phyloP scores from a whole-genome alignment of 2,329 filamentous ascomycete genomes.

The Aspergillus ruber region DNA sequence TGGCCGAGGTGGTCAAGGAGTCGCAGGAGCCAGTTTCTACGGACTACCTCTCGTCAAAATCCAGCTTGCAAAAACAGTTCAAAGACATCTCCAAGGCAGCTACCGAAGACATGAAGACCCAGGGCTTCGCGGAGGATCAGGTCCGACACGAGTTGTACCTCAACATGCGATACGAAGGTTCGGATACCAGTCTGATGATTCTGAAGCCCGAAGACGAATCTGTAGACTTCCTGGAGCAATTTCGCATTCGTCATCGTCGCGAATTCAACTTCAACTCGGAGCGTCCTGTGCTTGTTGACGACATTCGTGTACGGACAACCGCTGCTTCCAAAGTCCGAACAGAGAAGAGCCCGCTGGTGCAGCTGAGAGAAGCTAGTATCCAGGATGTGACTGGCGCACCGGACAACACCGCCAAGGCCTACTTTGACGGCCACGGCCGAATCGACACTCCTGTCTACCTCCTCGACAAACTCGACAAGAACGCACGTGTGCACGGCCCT shows the following conservation, averaged over 20 bases:
- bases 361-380: conserved; percentile 43
- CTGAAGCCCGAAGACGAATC: conserved; percentile 61
- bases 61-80: conserved; percentile 61
- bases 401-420: conserved; percentile 41
- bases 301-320: conserved; percentile 80
- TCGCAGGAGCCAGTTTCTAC: conserved; percentile 58
- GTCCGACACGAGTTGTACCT: conserved; percentile 42
- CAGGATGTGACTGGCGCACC: conserved; percentile 55
- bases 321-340: conserved; percentile 57
- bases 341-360: conserved; percentile 63
- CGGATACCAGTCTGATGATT: conserved; percentile 46
- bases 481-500: conserved; percentile 51
- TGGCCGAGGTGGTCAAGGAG: conserved; percentile 90
- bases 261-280: conserved; percentile 89
- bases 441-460: conserved; percentile 32
- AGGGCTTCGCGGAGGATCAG: conserved; percentile 38
- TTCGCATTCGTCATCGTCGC: conserved; percentile 77
- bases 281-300: conserved; percentile 79
- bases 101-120: conserved; percentile 31
- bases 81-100: conserved; percentile 63
- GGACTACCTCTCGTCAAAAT: conserved; percentile 41
- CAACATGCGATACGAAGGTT: conserved; percentile 47
- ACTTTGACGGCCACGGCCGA: conserved; percentile 28
- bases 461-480: conserved; percentile 27
- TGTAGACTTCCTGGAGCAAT: conserved; percentile 77